Evolutionary conservation across 768 basidiomycete genomes (phyloP).

Genomic region (Lyophyllum shimeji): DNA sequence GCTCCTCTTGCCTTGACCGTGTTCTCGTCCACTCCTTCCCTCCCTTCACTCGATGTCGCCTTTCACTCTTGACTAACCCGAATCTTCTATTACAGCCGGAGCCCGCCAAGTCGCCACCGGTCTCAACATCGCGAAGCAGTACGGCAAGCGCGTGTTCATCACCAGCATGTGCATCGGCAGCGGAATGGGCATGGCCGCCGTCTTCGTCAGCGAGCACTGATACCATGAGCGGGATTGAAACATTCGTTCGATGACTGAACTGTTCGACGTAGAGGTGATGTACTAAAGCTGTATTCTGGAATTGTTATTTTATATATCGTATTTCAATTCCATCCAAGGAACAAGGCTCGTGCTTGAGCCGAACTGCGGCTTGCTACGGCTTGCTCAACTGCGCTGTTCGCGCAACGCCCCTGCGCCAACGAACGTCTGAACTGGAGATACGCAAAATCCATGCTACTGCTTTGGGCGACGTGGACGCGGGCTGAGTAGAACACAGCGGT

Average conservation of each 20-base stretch:
- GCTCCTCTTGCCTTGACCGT: background rate
- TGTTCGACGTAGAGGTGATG: background rate
- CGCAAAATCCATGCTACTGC: too few relatives aligned
- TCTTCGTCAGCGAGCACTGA: slow-evolving; percentile 83
- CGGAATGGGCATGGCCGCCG: slow-evolving; percentile 89
- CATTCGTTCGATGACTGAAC: too few relatives aligned
- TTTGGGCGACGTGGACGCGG: too few relatives aligned
- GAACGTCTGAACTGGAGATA: too few relatives aligned
- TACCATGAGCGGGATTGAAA: too few relatives aligned
- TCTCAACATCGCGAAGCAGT: slow-evolving; percentile 77
- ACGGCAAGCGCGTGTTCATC: slow-evolving; percentile 73
- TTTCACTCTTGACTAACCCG: background rate
- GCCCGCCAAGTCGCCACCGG: slow-evolving; percentile 88
- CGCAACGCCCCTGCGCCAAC: too few relatives aligned
- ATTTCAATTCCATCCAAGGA: too few relatives aligned
- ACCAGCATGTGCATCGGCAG: slow-evolving; percentile 92
- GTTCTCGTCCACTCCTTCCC: background rate
- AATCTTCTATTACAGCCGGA: slow-evolving; percentile 50
- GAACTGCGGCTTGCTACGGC: too few relatives aligned
- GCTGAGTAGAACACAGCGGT: too few relatives aligned
- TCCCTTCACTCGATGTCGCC: background rate
- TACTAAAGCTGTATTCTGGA: background rate
- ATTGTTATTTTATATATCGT: too few relatives aligned
- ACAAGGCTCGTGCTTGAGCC: too few relatives aligned
- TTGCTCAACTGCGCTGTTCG: too few relatives aligned